Evolutionary conservation across 2,329 filamentous ascomycete genomes (phyloP).

Genomic region (Rachicladosporium sp.): DNA sequence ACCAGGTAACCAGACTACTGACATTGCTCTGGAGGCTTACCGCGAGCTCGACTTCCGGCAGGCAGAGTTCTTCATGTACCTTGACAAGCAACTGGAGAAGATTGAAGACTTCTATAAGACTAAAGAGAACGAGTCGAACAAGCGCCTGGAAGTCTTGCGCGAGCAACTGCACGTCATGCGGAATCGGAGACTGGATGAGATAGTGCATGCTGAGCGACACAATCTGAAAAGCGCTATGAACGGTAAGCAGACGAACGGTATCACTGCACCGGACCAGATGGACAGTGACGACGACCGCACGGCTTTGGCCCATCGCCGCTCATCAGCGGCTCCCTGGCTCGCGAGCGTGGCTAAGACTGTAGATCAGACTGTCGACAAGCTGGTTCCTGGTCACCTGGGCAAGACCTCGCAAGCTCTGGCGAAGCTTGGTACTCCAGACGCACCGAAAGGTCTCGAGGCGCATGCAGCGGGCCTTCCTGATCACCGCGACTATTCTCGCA

Average conservation of each 20-base stretch:
- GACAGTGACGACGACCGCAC: no score
- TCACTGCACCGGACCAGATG: no score
- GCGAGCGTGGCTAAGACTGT: conserved; percentile 28
- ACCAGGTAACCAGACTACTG: conserved; percentile 23
- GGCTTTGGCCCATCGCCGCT: no score
- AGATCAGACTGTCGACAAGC: conserved; percentile 17
- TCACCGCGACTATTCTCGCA: conserved; percentile 31
- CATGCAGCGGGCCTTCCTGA: conserved; percentile 12
- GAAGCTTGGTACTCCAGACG: conserved; percentile 26
- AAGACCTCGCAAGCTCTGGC: conserved; percentile 41
- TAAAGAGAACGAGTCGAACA: conserved; percentile 75
- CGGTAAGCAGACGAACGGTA: no score
- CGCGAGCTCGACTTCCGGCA: conserved; percentile 60
- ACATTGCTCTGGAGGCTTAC: conserved; percentile 41
- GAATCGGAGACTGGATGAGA: conserved; percentile 64
- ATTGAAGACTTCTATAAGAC: conserved; percentile 79
- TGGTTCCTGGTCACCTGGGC: conserved; percentile 35
- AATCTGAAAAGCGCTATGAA: conserved; percentile 13
- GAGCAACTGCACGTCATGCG: conserved; percentile 90
- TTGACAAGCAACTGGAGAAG: conserved; percentile 78
- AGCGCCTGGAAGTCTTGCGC: conserved; percentile 57
- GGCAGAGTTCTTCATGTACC: conserved; percentile 74
- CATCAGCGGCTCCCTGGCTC: conserved; percentile 16
- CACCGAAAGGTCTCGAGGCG: conserved; percentile 13
- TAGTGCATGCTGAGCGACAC: conserved; percentile 38